A percentile compares a stretch with the other conserved stretches of the same genome.
Evolutionary conservation across 495 filamentous ascomycete species (phyloP).

Genomic region (Penicillium nucicola): DNA sequence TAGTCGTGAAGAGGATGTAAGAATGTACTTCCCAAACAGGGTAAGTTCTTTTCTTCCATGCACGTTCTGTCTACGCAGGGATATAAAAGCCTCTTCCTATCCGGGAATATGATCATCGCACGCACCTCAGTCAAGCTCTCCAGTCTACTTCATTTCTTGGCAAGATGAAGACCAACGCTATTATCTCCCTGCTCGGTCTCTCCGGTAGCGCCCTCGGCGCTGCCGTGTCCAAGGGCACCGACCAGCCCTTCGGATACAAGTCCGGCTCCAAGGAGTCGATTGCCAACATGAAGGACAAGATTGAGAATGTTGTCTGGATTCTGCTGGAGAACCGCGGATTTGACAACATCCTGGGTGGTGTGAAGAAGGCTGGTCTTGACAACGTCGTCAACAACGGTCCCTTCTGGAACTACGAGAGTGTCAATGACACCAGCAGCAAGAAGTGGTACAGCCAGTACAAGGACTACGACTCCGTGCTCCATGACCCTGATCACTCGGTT

Average conservation of each 20-base stretch:
- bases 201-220: conserved; percentile 22
- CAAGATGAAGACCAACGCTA: conserved; percentile 23
- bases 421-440: conserved; percentile 33
- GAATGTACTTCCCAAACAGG: background rate
- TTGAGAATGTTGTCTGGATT: conserved; percentile 48
- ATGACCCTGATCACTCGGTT: conserved; percentile 52
- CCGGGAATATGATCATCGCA: background rate
- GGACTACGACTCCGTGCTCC: conserved; percentile 42
- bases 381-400: conserved; percentile 44
- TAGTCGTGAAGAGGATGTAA: background rate
- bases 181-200: conserved; percentile 21
- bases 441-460: conserved; percentile 37
- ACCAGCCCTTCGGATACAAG: conserved; percentile 22
- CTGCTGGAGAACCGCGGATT: conserved; percentile 46
- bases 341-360: conserved; percentile 43
- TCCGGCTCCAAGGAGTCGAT: conserved; percentile 30
- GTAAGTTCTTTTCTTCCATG: background rate
- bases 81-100: background rate
- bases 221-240: conserved; percentile 5
- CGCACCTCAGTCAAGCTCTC: background rate
- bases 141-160: background rate
- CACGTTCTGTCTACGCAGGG: background rate
- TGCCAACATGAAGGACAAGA: conserved; percentile 40
- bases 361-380: conserved; percentile 37
- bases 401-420: conserved; percentile 38